phyloP scores from a whole-genome alignment of 2,329 filamentous ascomycete species.

The Phialophora tarda region DNA sequence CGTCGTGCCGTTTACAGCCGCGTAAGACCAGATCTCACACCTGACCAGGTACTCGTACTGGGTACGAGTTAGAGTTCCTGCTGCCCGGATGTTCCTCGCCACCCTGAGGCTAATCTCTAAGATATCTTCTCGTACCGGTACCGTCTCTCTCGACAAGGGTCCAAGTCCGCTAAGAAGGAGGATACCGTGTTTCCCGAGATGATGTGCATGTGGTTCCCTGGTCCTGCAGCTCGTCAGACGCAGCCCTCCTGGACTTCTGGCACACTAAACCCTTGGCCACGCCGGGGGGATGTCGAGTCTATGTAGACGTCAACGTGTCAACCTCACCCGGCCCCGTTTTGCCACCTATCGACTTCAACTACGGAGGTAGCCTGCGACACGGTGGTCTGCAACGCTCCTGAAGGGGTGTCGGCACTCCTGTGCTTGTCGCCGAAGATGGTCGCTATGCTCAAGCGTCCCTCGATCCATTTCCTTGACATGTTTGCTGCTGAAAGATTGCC shows the following conservation, averaged over 20 bases:
- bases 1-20: background rate
- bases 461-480: background rate
- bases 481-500: constrained; percentile 9
- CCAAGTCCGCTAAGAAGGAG: background rate
- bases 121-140: background rate
- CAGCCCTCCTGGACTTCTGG: background rate
- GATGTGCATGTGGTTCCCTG: background rate
- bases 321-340: background rate
- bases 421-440: background rate
- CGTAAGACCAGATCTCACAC: background rate
- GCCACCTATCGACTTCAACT: background rate
- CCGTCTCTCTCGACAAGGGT: background rate
- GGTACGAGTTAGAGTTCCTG: background rate
- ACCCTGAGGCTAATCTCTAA: constrained; percentile 1
- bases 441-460: background rate
- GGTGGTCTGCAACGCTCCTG: background rate
- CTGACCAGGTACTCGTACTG: background rate
- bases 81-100: constrained; percentile 1
- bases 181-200: background rate
- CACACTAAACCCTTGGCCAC: background rate
- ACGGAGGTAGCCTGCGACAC: background rate
- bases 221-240: background rate
- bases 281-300: background rate
- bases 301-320: constrained; percentile 3
- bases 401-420: background rate